Percentiles rank a stretch among this genome's conserved stretches.
These are phyloP conservation scores for Pseudogymnoascus sp. DNA, from an alignment of 2,329 filamentous ascomycete genomes.

Conservation along the genomic window DNA sequence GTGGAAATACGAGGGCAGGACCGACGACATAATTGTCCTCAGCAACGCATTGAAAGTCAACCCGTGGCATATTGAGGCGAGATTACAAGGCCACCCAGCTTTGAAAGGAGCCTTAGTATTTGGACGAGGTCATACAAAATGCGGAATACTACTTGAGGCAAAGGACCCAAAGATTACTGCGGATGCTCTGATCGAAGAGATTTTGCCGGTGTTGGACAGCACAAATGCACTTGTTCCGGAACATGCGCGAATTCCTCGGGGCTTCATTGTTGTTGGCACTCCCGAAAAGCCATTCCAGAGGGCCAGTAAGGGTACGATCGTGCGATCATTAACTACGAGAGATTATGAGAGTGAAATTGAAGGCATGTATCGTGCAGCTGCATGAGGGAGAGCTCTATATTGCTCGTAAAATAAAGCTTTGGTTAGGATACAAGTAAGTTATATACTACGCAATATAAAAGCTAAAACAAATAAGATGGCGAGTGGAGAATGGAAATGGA, in stretches of 20 bases:
- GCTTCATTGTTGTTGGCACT: conserved; percentile 13
- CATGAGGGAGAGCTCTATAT: background rate
- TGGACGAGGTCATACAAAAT: conserved; percentile 22
- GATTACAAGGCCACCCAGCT: background rate
- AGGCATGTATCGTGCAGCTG: conserved; percentile 7
- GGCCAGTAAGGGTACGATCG: conserved; percentile 14
- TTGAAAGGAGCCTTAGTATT: conserved; percentile 24
- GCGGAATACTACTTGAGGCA: conserved; percentile 16
- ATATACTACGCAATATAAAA: background rate
- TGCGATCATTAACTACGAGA: conserved; percentile 8
- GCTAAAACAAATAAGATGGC: background rate
- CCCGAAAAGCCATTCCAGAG: conserved; percentile 13
- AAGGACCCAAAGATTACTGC: background rate
- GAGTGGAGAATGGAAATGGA: too few relatives aligned
- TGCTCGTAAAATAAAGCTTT: background rate
- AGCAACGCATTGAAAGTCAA: conserved; percentile 9
- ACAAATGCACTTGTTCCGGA: conserved; percentile 15
- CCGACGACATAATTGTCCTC: conserved; percentile 16
- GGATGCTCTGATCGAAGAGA: conserved; percentile 9
- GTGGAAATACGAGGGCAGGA: conserved; percentile 14
- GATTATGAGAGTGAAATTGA: conserved; percentile 13
- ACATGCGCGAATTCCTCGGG: conserved; percentile 14
- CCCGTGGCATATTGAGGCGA: background rate
- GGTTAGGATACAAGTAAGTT: background rate
- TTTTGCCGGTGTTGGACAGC: conserved; percentile 16